phyloP scores from a whole-genome alignment of 2,329 filamentous ascomycete species.

The Pseudogymnoascus sp. region DNA sequence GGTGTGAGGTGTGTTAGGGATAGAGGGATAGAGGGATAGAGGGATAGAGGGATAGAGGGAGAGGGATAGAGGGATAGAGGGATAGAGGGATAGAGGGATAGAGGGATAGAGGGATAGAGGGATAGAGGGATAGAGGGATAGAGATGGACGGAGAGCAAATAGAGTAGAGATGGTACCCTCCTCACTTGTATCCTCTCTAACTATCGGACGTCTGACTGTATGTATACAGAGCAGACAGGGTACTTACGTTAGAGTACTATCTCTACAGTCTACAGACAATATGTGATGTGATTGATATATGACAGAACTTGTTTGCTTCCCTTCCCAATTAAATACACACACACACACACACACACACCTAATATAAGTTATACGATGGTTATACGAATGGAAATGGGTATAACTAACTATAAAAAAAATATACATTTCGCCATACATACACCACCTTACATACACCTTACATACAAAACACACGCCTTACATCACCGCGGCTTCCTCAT shows the following conservation, averaged over 20 bases:
- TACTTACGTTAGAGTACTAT: neutral
- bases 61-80: no score
- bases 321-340: neutral
- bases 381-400: neutral
- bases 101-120: no score
- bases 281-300: neutral
- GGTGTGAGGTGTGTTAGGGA: no score
- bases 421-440: no score
- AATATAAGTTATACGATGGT: neutral
- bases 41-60: no score
- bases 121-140: no score
- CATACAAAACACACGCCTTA: neutral
- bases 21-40: no score
- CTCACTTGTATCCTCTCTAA: neutral
- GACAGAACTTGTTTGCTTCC: neutral
- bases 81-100: no score
- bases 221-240: neutral
- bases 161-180: neutral
- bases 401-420: neutral
- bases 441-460: neutral
- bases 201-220: neutral
- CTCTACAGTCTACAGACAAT: no score
- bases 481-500: neutral
- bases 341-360: neutral
- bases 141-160: no score